These are phyloP conservation scores for Verticillium nonalfalfae DNA, from an alignment of 2,329 filamentous ascomycete genomes.

Conservation along the genomic window DNA sequence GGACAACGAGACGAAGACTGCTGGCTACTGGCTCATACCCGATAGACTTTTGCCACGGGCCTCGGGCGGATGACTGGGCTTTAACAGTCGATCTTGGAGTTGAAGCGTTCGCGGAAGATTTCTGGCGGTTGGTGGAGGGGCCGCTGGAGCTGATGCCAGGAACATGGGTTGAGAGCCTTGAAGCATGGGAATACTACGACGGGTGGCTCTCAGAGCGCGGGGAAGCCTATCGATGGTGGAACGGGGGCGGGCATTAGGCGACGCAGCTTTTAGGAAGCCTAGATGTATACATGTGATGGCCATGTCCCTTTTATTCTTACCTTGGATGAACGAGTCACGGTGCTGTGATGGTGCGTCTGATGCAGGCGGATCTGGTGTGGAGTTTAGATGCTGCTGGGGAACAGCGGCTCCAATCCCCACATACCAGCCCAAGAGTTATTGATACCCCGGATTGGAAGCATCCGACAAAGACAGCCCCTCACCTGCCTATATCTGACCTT, in stretches of 20 bases:
- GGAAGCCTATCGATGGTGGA: too few species aligned
- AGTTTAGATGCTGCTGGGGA: too few species aligned
- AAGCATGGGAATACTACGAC: background rate
- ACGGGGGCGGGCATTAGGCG: too few species aligned
- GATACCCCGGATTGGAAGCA: background rate
- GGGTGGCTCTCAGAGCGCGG: background rate
- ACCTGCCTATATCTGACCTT: background rate
- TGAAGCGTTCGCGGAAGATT: background rate
- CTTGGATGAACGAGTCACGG: too few species aligned
- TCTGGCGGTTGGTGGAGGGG: background rate
- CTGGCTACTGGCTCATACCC: background rate
- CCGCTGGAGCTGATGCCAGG: background rate
- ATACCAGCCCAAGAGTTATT: background rate
- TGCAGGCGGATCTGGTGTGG: too few species aligned
- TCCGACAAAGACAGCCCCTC: background rate
- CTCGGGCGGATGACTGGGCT: background rate
- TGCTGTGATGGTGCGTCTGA: too few species aligned
- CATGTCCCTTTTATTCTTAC: too few species aligned
- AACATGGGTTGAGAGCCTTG: background rate
- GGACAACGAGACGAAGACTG: background rate
- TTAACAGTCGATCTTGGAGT: background rate
- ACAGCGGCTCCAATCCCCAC: too few species aligned
- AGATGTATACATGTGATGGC: too few species aligned
- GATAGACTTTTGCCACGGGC: background rate
- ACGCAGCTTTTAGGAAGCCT: too few species aligned